Percentiles rank a stretch among this genome's conserved stretches.
Evolutionary conservation across 441 rosid genomes (phyloP).

Genomic region (Croton laevigatus): DNA sequence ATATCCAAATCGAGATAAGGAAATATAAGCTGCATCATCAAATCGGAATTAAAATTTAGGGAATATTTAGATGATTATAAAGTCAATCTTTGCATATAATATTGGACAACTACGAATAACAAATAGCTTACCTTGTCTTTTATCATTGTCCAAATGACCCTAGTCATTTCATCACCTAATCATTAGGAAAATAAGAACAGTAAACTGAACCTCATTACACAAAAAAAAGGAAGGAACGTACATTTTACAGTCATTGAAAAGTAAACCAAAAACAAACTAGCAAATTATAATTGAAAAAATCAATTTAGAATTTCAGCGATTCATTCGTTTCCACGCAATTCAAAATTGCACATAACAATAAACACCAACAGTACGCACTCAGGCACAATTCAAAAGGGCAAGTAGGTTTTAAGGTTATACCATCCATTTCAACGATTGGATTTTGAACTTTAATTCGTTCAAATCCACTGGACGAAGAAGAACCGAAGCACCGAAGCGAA

Average conservation of each 20-base stretch:
- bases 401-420: constrained; percentile 36
- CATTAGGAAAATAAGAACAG: not conserved
- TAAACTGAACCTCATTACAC: not conserved
- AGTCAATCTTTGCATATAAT: not conserved
- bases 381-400: not conserved
- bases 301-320: not conserved
- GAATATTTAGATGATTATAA: not conserved
- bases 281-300: too few relatives aligned
- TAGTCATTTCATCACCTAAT: constrained; percentile 93
- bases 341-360: not conserved
- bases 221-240: not conserved
- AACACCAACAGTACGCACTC: not conserved
- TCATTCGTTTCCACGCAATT: not conserved
- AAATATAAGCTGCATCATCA: constrained; percentile 62
- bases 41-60: constrained; percentile 13
- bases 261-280: not conserved
- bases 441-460: constrained; percentile 70
- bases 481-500: constrained; percentile 71
- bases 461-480: constrained; percentile 52
- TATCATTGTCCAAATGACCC: constrained; percentile 81
- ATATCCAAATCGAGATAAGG: constrained; percentile 83
- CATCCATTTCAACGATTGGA: constrained; percentile 96
- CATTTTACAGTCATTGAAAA: not conserved
- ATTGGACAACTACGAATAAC: not conserved
- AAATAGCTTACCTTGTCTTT: constrained; percentile 61